Evolutionary conservation across 495 filamentous ascomycete genomes (phyloP).

Genomic region (Penicillium odoratum): DNA sequence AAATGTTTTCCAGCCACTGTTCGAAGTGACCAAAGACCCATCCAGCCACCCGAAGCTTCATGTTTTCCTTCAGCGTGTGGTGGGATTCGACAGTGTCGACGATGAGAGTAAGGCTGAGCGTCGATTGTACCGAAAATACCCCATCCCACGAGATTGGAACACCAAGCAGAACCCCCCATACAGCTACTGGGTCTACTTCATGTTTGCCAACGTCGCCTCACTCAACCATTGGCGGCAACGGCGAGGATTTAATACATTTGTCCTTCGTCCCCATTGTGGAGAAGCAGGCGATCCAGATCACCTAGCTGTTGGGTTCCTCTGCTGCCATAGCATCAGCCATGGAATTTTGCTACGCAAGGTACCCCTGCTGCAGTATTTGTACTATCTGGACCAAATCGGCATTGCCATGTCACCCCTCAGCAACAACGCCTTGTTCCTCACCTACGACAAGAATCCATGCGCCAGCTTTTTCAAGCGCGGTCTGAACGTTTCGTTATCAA

Average conservation of each 20-base stretch:
- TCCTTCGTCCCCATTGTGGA: conserved; percentile 91
- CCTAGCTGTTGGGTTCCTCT: conserved; percentile 85
- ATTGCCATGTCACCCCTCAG: conserved; percentile 98
- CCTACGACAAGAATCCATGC: conserved; percentile 96
- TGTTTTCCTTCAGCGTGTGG: conserved; percentile 89
- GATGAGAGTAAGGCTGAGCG: conserved; percentile 97
- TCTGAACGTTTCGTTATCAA: conserved; percentile 92
- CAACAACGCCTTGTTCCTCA: conserved; percentile 95
- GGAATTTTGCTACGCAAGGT: conserved; percentile 92
- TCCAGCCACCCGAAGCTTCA: conserved; percentile 88
- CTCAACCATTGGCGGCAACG: conserved; percentile 89
- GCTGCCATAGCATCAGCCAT: conserved; percentile 97
- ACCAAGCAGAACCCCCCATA: conserved; percentile 96
- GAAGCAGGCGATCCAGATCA: conserved; percentile 97
- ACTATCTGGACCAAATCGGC: conserved; percentile 96
- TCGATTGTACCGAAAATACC: conserved; percentile 88
- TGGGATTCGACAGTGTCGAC: conserved; percentile 96
- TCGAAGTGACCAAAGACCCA: conserved; percentile 90
- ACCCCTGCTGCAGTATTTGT: conserved; percentile 92
- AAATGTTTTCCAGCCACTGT: conserved; percentile 91
- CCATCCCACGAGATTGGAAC: conserved; percentile 82
- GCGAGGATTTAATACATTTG: conserved; percentile 93
- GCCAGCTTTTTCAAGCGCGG: conserved; percentile 92
- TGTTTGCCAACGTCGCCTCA: conserved; percentile 91
- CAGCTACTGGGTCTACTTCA: conserved; percentile 98